Base-by-base conservation (phyloP, 148 eudicot genomes). In the Gaultheria prostrata region DNA sequence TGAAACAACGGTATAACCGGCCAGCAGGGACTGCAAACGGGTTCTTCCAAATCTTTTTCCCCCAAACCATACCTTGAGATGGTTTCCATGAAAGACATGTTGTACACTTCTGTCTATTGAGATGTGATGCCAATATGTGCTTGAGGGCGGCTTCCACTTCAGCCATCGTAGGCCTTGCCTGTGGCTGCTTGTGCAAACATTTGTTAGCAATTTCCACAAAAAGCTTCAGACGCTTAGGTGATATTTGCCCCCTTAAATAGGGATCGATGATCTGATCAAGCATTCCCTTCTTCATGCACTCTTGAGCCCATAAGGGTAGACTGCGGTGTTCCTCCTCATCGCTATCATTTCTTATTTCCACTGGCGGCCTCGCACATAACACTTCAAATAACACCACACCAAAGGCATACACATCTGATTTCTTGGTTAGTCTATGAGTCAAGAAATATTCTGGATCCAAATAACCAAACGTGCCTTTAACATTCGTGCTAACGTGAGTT, bases 341-440 rank as follows among this genome's bases (percentile, higher is more conserved):
- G 11, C n/a, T 9, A 39, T 85, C 13, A 83, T 73, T 6, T n/a
- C 74, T 79, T 24, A 18, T 4, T 53, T 85, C 67, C 48, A 85
- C 73, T 8, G 87, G 83, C 3, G 81, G 78, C 53, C 83, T 87
- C 7, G 83, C 87, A 72, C 78, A 79, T 14, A 85, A 28, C 39
- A 85, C 85, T 82, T 87, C 89, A 4, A 85, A 67, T 70, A 87
- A 67, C 13, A 85, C 85, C 21, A 87, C 89, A 15, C 89, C 87
- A 76, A 85, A 85, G 12, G 87, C 85, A 24, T 82, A 85, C 2
- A 78, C 82, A 30, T 87, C 89, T 0, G 84, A 76, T 54, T 82
- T 85, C 80, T 79, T 82, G 15, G 87, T 79, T 71, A 87, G 24
- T 76, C 80, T 82, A 48, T 51, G 79, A 0, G 89, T 87, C 14